These are phyloP conservation scores for Colletotrichum liriopes DNA, from an alignment of 2,329 filamentous ascomycete species.

Conservation along the genomic window DNA sequence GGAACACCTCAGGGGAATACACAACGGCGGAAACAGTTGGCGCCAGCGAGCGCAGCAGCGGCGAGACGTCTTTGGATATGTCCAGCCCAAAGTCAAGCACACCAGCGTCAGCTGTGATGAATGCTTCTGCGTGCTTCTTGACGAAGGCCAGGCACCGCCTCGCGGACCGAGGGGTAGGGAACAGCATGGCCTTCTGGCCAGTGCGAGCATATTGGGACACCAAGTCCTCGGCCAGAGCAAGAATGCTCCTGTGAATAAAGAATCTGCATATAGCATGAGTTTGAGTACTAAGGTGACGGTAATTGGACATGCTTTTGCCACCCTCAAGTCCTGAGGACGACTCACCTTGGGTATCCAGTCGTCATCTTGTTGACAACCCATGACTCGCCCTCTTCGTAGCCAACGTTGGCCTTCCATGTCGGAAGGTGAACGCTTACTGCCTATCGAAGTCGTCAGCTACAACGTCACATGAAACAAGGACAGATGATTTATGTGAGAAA, in stretches of 20 bases:
- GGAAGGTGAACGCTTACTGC: conserved; percentile 96
- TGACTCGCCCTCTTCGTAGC: conserved; percentile 91
- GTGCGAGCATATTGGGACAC: conserved; percentile 73
- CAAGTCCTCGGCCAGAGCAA: conserved; percentile 80
- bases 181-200: conserved; percentile 83
- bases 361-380: conserved; percentile 90
- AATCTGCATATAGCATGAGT: conserved; percentile 74
- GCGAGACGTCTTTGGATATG: conserved; percentile 65
- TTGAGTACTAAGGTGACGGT: conserved; percentile 4
- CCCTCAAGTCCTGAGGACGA: not conserved
- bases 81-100: conserved; percentile 77
- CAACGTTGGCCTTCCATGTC: conserved; percentile 92
- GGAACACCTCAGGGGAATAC: conserved; percentile 76
- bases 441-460: conserved; percentile 60
- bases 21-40: conserved; percentile 80
- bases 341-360: conserved; percentile 89
- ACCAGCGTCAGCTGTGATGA: conserved; percentile 64
- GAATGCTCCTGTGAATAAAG: conserved; percentile 90
- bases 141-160: conserved; percentile 83
- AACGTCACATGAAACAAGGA: not conserved
- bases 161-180: conserved; percentile 82
- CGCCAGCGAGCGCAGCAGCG: conserved; percentile 67
- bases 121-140: conserved; percentile 68
- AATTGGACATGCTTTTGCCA: not conserved
- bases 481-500: conserved; percentile 10